phyloP scores from a whole-genome alignment of 129 eudicot species.

The Tanacetum coccineum region DNA sequence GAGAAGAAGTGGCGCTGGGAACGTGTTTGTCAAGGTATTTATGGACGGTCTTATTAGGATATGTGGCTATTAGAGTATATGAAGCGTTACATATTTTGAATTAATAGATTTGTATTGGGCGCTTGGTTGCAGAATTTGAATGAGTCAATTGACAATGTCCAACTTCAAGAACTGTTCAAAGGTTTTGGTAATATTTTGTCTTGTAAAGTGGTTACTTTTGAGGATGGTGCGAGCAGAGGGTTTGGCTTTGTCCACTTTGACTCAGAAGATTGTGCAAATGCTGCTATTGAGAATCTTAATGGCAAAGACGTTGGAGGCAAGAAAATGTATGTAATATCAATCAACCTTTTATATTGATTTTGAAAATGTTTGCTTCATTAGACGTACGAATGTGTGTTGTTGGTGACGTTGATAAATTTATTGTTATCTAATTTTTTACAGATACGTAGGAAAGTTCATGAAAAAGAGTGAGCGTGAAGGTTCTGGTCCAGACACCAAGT shows the following conservation, averaged over 20 bases:
- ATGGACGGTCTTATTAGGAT: too few relatives aligned
- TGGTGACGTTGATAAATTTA: background rate
- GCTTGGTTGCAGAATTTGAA: slow-evolving; percentile 61
- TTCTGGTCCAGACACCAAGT: slow-evolving; percentile 45
- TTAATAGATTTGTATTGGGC: background rate
- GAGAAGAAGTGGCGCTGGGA: slow-evolving; percentile 75
- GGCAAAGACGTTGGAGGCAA: slow-evolving; percentile 67
- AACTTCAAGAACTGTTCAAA: slow-evolving; percentile 73
- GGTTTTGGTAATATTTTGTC: slow-evolving; percentile 70
- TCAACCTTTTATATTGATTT: background rate
- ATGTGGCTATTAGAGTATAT: too few relatives aligned
- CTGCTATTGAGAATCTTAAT: slow-evolving; percentile 78
- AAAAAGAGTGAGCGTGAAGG: slow-evolving; percentile 58
- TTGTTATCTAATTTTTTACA: slow-evolving; percentile 22
- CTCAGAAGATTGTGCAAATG: slow-evolving; percentile 61
- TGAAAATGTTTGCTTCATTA: background rate
- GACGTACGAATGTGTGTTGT: background rate
- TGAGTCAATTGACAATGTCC: slow-evolving; percentile 52
- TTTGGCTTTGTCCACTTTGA: slow-evolving; percentile 89
- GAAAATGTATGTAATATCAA: slow-evolving; percentile 50
- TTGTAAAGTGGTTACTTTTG: slow-evolving; percentile 66
- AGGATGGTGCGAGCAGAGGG: slow-evolving; percentile 77
- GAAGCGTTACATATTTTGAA: too few relatives aligned
- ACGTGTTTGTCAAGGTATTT: slow-evolving; percentile 79
- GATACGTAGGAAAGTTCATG: slow-evolving; percentile 69